Evolutionary conservation across 2,329 filamentous ascomycete species (phyloP).

Genomic region (Colletotrichum orchidophilum): DNA sequence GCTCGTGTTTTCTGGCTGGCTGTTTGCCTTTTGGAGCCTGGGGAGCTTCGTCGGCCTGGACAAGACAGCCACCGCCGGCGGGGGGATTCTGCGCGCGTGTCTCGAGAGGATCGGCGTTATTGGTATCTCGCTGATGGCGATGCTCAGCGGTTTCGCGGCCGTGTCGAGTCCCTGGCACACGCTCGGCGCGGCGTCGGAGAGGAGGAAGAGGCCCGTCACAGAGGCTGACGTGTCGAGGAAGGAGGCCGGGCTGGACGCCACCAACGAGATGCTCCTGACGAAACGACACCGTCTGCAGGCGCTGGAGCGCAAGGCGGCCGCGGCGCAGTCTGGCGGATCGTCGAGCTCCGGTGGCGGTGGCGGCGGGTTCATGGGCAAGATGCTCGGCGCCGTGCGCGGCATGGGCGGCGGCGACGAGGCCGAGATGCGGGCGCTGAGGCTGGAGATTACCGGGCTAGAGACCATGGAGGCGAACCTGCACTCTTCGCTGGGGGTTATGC

Average conservation of each 20-base stretch:
- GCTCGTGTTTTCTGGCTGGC: slow-evolving; percentile 72
- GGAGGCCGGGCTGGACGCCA: slow-evolving; percentile 80
- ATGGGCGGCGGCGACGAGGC: slow-evolving; percentile 68
- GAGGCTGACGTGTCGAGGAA: slow-evolving; percentile 81
- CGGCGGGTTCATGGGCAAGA: slow-evolving; percentile 74
- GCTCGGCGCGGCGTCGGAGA: slow-evolving; percentile 69
- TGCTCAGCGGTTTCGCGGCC: slow-evolving; percentile 89
- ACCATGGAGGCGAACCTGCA: slow-evolving; percentile 80
- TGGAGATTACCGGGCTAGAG: slow-evolving; percentile 83
- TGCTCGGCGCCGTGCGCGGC: slow-evolving; percentile 76
- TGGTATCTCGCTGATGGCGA: slow-evolving; percentile 85
- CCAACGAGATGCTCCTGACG: slow-evolving; percentile 79
- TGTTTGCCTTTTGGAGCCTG: slow-evolving; percentile 80
- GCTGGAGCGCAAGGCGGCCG: slow-evolving; percentile 69
- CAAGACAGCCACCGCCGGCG: slow-evolving; percentile 36
- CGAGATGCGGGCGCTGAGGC: slow-evolving; percentile 68
- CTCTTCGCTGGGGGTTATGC: slow-evolving; percentile 70
- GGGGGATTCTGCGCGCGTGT: slow-evolving; percentile 60
- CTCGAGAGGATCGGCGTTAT: slow-evolving; percentile 82
- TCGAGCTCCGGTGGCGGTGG: slow-evolving; percentile 40
- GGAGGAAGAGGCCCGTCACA: slow-evolving; percentile 66
- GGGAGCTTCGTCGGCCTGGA: slow-evolving; percentile 65
- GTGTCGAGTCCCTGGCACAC: slow-evolving; percentile 88
- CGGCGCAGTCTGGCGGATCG: slow-evolving; percentile 46
- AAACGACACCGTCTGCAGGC: slow-evolving; percentile 79